Evolutionary conservation across 768 basidiomycete species (phyloP).

Genomic region (Tulasnella sp.): DNA sequence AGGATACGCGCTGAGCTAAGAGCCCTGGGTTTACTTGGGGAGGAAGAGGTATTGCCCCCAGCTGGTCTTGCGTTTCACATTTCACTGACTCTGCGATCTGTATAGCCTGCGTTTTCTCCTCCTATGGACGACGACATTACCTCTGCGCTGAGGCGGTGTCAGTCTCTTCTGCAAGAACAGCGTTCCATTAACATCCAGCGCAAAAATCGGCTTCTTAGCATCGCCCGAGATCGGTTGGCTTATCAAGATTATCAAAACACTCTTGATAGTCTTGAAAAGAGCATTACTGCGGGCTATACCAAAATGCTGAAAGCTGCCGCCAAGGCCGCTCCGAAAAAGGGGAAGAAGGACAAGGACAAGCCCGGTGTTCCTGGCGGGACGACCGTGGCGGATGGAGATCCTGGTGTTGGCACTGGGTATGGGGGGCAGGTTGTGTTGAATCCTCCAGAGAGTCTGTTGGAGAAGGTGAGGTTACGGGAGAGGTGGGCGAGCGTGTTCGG

Average conservation of each 20-base stretch:
- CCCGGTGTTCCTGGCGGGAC: slow-evolving; percentile 53
- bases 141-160: slow-evolving; percentile 82
- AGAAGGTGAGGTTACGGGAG: slow-evolving; percentile 69
- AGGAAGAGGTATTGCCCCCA: slow-evolving; percentile 35
- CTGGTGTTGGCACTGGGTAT: slow-evolving; percentile 56
- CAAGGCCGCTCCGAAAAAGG: slow-evolving; percentile 58
- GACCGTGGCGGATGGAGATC: slow-evolving; percentile 57
- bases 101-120: slow-evolving; percentile 66
- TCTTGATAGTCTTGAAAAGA: slow-evolving; percentile 82
- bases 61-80: slow-evolving; percentile 5
- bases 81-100: slow-evolving; percentile 10
- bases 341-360: slow-evolving; percentile 44
- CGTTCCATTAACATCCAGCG: slow-evolving; percentile 80
- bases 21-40: slow-evolving; percentile 44
- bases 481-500: slow-evolving; percentile 79
- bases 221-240: slow-evolving; percentile 82
- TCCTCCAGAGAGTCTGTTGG: slow-evolving; percentile 63
- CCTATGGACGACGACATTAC: slow-evolving; percentile 89
- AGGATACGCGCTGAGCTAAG: slow-evolving; percentile 34
- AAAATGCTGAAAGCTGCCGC: slow-evolving; percentile 49
- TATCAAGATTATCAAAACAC: slow-evolving; percentile 87
- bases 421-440: slow-evolving; percentile 46
- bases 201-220: slow-evolving; percentile 61
- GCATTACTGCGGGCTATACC: slow-evolving; percentile 81
- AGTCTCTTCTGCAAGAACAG: slow-evolving; percentile 72